phyloP scores from a whole-genome alignment of 2,329 filamentous ascomycete species.

The Emergomyces africanus region DNA sequence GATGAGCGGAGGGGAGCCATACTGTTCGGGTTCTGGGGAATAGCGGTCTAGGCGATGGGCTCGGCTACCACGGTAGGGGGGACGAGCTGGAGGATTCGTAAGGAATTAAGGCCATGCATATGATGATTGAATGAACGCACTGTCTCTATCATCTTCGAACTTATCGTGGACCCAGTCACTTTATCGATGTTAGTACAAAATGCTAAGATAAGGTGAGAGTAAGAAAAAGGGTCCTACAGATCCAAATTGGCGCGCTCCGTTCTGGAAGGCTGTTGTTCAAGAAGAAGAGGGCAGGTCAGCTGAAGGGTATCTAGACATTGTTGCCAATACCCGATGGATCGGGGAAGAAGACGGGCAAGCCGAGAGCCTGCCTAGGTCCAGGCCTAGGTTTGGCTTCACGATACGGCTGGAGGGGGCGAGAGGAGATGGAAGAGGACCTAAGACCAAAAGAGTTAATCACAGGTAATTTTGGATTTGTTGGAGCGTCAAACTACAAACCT shows the following conservation, averaged over 20 bases:
- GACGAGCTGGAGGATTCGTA: slow-evolving; percentile 24
- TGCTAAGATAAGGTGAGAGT: background rate
- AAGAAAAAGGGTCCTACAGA: slow-evolving; percentile 22
- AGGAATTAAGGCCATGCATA: slow-evolving; percentile 7
- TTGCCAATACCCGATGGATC: slow-evolving; percentile 11
- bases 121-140: slow-evolving; percentile 20
- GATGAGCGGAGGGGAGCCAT: slow-evolving; percentile 13
- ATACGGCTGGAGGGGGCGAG: slow-evolving; percentile 22
- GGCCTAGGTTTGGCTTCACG: slow-evolving; percentile 23
- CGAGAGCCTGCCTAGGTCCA: slow-evolving; percentile 6
- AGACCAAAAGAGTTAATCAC: slow-evolving; percentile 6
- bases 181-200: slow-evolving; percentile 1
- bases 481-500: slow-evolving; percentile 43
- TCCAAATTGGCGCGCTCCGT: slow-evolving; percentile 35
- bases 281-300: slow-evolving; percentile 30
- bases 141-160: slow-evolving; percentile 59
- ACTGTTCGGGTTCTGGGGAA: slow-evolving; percentile 23
- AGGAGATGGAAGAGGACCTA: slow-evolving; percentile 35
- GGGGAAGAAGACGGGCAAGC: background rate
- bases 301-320: slow-evolving; percentile 23
- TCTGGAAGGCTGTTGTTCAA: slow-evolving; percentile 32
- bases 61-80: slow-evolving; percentile 32
- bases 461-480: slow-evolving; percentile 8
- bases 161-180: slow-evolving; percentile 94
- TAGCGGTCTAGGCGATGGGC: slow-evolving; percentile 21